A percentile compares a stretch with the other conserved stretches of the same genome.
These are phyloP conservation scores for Wickerhamomyces bovis DNA, from an alignment of 805 yeast genomes.

Conservation along the genomic window DNA sequence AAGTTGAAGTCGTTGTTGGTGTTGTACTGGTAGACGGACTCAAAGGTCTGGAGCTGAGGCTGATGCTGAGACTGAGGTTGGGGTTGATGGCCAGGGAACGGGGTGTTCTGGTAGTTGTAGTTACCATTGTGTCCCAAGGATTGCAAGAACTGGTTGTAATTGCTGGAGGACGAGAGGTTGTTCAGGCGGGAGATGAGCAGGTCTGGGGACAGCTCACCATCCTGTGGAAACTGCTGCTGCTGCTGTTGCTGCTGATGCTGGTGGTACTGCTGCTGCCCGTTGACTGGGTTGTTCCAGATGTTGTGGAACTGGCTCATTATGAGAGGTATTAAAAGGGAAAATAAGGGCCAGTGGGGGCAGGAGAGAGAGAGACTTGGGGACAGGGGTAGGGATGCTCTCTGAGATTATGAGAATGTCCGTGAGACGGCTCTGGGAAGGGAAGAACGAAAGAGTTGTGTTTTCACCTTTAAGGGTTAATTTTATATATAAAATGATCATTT, in stretches of 20 bases:
- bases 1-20: conserved; percentile 21
- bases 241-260: conserved; percentile 3
- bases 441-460: too few relatives aligned
- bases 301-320: conserved; percentile 11
- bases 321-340: not conserved
- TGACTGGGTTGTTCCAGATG: conserved; percentile 8
- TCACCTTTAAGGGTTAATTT: too few relatives aligned
- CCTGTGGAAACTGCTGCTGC: conserved; percentile 6
- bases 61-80: not conserved
- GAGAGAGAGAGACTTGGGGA: too few relatives aligned
- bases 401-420: too few relatives aligned
- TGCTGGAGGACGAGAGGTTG: conserved; percentile 15
- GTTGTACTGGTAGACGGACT: conserved; percentile 2
- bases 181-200: conserved; percentile 19
- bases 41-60: conserved; percentile 1
- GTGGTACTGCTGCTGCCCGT: conserved; percentile 5
- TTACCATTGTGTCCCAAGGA: conserved; percentile 3
- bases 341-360: not conserved
- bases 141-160: conserved; percentile 11
- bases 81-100: conserved; percentile 3
- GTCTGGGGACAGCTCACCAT: conserved; percentile 17
- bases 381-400: too few relatives aligned
- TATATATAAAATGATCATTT: not conserved
- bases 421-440: not conserved
- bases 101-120: conserved; percentile 1